Base-by-base conservation (phyloP, 257 asterid genomes). In the Plantago ovata region DNA sequence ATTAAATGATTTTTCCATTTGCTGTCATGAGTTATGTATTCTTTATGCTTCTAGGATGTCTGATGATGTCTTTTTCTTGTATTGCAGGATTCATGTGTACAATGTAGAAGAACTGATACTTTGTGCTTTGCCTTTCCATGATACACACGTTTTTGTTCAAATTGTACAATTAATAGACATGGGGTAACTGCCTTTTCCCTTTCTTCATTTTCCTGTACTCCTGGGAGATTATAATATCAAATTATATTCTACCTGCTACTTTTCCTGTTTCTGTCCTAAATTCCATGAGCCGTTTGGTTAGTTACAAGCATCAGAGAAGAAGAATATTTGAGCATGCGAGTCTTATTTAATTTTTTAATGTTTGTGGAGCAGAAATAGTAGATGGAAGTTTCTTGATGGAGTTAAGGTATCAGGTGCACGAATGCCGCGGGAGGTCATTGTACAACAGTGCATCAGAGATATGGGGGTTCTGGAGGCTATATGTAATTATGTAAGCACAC, bases 71-170 rank as follows among this genome's bases (percentile, higher is more conserved):
- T 58, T 10, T 38, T 9, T 43, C 38, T 28, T 48, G 45, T 45
- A 58, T 23, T 69, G 69, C 66, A 92, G 98, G 87, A 68, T 86
- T 78, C 95, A 88, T 62, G 77, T 65, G 18, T 75, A 77, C 80
- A 86, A 88, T 68, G 60, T 47, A 9, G 98, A 88, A 50, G 97
- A 86, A 50, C 78, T 88, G 74, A 82, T 92, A 64, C 71, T 92
- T 62, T 85, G 98, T 71, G 75, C 87, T 32, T 64, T 92, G 79
- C 98, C 98, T 0, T 92, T 85, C 75, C 98, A 88, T 65, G 97
- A 92, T 56, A 85, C 96, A 1, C 89, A 77, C 59, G 79, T 70
- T 38, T 92, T 92, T 68, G 98, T 88, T 48, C 80, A 80, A 60
- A 75, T 92, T 52, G 76, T 88, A 54, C 95, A 76, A 59, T 69